A percentile compares a stretch with the other conserved stretches of the same genome.
phyloP scores from a whole-genome alignment of 192 early-diverging fungal species.

The Coemansia furcata region DNA sequence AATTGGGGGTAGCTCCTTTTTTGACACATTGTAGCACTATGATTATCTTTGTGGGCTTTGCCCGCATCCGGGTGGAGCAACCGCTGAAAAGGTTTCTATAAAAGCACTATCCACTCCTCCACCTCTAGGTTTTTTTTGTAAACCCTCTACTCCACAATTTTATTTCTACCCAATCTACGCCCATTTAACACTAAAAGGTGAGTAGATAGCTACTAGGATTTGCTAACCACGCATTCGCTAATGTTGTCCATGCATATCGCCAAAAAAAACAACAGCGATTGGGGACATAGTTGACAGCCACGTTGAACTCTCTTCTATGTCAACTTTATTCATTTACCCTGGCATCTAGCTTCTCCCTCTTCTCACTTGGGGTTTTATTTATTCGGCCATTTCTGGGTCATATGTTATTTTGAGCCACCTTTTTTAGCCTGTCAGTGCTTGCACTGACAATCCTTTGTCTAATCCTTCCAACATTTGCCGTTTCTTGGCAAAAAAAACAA shows the following conservation, averaged over 20 bases:
- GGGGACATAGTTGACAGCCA: neutral
- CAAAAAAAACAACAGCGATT: neutral
- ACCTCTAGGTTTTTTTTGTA: neutral
- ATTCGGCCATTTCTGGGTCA: neutral
- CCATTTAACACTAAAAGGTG: neutral
- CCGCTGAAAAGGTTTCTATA: neutral
- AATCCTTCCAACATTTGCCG: neutral
- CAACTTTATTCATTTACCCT: neutral
- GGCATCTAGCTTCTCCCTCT: neutral
- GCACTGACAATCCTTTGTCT: neutral
- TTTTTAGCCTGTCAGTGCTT: neutral
- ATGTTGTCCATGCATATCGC: neutral
- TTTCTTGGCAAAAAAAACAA: neutral
- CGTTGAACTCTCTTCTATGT: neutral
- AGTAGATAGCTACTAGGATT: neutral
- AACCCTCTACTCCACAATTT: neutral
- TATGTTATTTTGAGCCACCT: constrained; percentile 2
- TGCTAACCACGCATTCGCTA: neutral
- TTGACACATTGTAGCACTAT: neutral
- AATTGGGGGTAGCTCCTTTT: neutral
- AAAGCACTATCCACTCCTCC: neutral
- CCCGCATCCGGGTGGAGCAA: neutral
- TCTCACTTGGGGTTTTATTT: neutral
- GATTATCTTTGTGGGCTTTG: neutral
- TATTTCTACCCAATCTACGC: neutral